These are phyloP conservation scores for Stagonosporopsis tanaceti DNA, from an alignment of 2,329 filamentous ascomycete species.

Conservation along the genomic window DNA sequence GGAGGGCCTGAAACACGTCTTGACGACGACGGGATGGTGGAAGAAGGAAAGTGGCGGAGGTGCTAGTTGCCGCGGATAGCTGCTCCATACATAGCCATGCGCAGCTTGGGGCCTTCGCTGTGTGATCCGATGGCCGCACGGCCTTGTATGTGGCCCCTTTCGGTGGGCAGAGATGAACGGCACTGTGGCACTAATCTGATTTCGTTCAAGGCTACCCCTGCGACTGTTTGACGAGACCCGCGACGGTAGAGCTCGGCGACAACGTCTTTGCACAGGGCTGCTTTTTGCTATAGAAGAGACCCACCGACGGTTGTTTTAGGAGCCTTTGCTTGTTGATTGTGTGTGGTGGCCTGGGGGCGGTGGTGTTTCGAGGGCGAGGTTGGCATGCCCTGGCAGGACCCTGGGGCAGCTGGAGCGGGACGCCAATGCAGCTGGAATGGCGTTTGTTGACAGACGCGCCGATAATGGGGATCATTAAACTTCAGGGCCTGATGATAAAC, in stretches of 20 bases:
- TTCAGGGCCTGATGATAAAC: constrained; percentile 15
- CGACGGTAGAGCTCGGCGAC: constrained; percentile 22
- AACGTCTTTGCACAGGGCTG: constrained; percentile 20
- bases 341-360: constrained; percentile 5
- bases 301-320: constrained; percentile 17
- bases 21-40: constrained; percentile 37
- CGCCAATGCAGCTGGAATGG: not conserved
- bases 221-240: constrained; percentile 27
- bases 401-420: constrained; percentile 8
- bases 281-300: constrained; percentile 19
- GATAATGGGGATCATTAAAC: constrained; percentile 10
- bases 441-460: constrained; percentile 11
- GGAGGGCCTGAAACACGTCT: constrained; percentile 42
- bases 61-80: constrained; percentile 37
- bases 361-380: constrained; percentile 10
- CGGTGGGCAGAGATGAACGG: constrained; percentile 34
- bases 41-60: constrained; percentile 36
- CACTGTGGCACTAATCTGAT: constrained; percentile 26
- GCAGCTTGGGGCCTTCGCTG: constrained; percentile 36
- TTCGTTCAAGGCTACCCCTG: constrained; percentile 21
- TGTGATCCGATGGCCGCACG: constrained; percentile 39
- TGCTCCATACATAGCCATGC: constrained; percentile 34
- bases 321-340: constrained; percentile 4
- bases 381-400: constrained; percentile 12
- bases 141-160: constrained; percentile 42